A percentile compares a stretch with the other conserved stretches of the same genome.
Evolutionary conservation across 2,329 filamentous ascomycete genomes (phyloP).

Genomic region (Fusarium agapanthi): DNA sequence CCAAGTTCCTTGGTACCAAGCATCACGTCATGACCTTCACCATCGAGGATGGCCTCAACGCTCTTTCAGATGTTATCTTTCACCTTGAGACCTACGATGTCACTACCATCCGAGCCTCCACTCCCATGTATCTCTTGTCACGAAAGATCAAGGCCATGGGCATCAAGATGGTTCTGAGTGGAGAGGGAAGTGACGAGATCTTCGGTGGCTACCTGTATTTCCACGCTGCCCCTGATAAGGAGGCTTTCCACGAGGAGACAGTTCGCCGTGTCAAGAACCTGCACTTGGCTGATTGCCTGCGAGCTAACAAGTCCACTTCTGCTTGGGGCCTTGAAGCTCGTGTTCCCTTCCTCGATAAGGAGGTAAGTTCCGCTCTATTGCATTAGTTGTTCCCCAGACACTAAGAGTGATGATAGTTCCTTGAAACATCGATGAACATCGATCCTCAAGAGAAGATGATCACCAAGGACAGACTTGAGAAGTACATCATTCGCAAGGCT

Average conservation of each 20-base stretch:
- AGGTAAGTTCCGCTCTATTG: constrained; percentile 56
- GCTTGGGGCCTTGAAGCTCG: constrained; percentile 98
- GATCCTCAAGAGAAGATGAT: constrained; percentile 97
- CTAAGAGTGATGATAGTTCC: constrained; percentile 67
- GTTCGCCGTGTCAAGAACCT: constrained; percentile 95
- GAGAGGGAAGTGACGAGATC: constrained; percentile 97
- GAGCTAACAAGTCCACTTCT: constrained; percentile 98
- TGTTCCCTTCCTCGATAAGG: constrained; percentile 97
- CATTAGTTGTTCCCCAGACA: background rate
- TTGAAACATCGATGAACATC: constrained; percentile 91
- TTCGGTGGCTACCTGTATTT: constrained; percentile 99
- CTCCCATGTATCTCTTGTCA: constrained; percentile 96
- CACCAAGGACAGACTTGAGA: constrained; percentile 87
- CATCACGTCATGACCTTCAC: constrained; percentile 99
- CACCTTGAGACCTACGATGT: constrained; percentile 98
- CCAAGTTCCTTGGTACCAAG: constrained; percentile 95
- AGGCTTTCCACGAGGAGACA: constrained; percentile 95
- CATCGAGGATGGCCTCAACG: constrained; percentile 95
- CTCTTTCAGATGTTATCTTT: constrained; percentile 96
- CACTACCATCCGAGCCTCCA: constrained; percentile 97
- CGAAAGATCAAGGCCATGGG: constrained; percentile 99
- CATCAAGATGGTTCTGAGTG: constrained; percentile 98
- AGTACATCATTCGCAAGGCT: constrained; percentile 97
- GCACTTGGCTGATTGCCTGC: constrained; percentile 93
- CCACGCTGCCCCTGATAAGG: constrained; percentile 89